These are phyloP conservation scores for Xylaria longipes DNA, from an alignment of 495 filamentous ascomycete genomes.

Conservation along the genomic window DNA sequence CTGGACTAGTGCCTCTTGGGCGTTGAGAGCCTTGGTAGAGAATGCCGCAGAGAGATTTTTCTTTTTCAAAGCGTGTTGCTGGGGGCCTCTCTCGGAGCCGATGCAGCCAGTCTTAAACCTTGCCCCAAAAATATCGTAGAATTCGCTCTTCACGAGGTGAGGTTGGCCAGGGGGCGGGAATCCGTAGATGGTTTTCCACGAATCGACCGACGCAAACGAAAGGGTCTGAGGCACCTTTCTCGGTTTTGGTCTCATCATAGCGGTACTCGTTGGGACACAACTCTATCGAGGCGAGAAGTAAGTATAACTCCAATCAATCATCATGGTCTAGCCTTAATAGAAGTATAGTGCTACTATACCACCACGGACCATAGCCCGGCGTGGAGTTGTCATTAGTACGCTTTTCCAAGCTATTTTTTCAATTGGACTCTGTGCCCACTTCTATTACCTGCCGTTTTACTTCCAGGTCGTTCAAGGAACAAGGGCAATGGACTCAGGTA, in stretches of 20 bases:
- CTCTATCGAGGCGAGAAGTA: slow-evolving; percentile 53
- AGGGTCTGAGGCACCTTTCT: slow-evolving; percentile 38
- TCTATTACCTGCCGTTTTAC: slow-evolving; percentile 61
- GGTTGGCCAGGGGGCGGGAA: slow-evolving; percentile 32
- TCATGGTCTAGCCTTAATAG: neutral
- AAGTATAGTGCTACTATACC: neutral
- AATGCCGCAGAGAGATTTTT: slow-evolving; percentile 11
- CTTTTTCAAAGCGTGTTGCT: neutral
- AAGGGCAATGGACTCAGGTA: slow-evolving; percentile 74
- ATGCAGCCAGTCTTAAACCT: slow-evolving; percentile 38
- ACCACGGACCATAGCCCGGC: neutral
- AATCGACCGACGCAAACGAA: slow-evolving; percentile 44
- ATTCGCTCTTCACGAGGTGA: slow-evolving; percentile 39
- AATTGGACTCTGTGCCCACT: neutral
- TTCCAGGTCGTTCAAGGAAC: slow-evolving; percentile 86
- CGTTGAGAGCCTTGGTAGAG: neutral
- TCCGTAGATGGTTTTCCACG: slow-evolving; percentile 52
- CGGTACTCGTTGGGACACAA: slow-evolving; percentile 58
- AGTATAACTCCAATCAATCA: neutral
- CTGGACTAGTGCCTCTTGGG: neutral
- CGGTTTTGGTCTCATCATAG: slow-evolving; percentile 30
- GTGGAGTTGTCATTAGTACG: neutral
- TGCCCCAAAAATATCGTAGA: slow-evolving; percentile 39
- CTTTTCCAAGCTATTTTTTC: slow-evolving; percentile 1
- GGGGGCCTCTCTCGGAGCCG: slow-evolving; percentile 37